Evolutionary conservation across 139 green algal genomes (phyloP), one percentile per base, ranked within the genome.

Genomic region (Limnomonas spitsbergensis): DNA sequence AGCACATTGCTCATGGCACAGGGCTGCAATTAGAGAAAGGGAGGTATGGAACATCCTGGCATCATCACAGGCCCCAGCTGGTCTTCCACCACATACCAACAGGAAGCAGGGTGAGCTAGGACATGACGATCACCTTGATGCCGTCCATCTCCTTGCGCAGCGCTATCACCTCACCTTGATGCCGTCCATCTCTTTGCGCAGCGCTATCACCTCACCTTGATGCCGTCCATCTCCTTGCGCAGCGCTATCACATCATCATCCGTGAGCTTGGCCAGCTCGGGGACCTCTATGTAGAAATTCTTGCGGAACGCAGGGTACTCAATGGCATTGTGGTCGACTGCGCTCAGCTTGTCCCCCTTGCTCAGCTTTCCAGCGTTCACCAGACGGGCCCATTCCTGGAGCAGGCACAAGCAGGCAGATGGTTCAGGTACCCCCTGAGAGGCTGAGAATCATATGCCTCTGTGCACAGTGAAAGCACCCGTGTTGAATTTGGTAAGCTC

Each of bases 271-370:
- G 85, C 77, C 38, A 97, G 79, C 79, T 96, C 93, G 3, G 88
- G 83, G 4, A 93, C 80, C 77, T 89, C 78, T 36, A 84, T 88
- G 77, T 90, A 90, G 67, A 90, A 88, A 52, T 93, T 91, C 78
- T 86, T 86, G 31, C 82, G 84, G 89, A 98, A 97, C 39, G 93
- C 88, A 6, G 81, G 77, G 78, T 89, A 88, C 2, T 80, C 40
- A 9, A 90, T 96, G 7, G 71, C 70, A 53, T 66, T 71, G 75
- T 98, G 95, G 83, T 98, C 93, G 4, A 95, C 85, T 36, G 85
- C 79, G 32, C 78, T 83, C 71, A 99, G 89, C 81, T 91, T 92
- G 73, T 99, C 95, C 24, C 89, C 90, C 89, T 99, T 98, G 82
- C 78, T 91, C 61, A 94, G 76, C 80, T 93, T 94, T 40, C 92